A percentile compares a stretch with the other conserved stretches of the same genome.
These are phyloP conservation scores for Talaromyces sp. DNA, from an alignment of 2,329 filamentous ascomycete species.

Conservation along the genomic window DNA sequence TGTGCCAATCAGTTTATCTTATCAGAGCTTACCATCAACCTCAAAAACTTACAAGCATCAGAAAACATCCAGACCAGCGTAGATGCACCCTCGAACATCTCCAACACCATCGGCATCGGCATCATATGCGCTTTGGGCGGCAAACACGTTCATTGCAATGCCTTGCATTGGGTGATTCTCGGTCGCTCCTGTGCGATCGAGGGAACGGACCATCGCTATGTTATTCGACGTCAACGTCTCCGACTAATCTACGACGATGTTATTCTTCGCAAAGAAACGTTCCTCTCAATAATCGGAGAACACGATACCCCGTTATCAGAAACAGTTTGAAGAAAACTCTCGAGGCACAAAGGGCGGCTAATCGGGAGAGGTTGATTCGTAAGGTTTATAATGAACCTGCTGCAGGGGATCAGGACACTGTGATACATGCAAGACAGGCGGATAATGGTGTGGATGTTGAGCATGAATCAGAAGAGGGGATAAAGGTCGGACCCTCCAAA, in stretches of 20 bases:
- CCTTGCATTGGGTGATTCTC: slow-evolving; percentile 11
- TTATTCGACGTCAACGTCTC: background rate
- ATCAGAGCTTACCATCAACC: background rate
- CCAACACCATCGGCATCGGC: background rate
- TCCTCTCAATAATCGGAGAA: slow-evolving; percentile 12
- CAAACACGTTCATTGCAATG: slow-evolving; percentile 9
- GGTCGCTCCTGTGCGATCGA: background rate
- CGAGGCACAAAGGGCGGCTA: slow-evolving; percentile 37
- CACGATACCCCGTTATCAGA: slow-evolving; percentile 23
- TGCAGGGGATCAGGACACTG: background rate
- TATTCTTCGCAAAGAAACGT: background rate
- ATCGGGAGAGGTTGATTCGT: slow-evolving; percentile 33
- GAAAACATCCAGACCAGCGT: background rate
- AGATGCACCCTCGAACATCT: background rate
- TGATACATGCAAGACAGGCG: background rate
- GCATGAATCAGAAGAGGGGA: background rate
- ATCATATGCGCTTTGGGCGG: slow-evolving; percentile 13
- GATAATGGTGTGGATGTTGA: background rate
- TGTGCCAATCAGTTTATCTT: background rate
- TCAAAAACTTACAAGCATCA: background rate
- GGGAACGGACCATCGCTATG: background rate
- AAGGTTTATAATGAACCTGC: slow-evolving; percentile 22
- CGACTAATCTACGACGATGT: background rate
- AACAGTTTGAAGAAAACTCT: slow-evolving; percentile 37
- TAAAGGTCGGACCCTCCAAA: background rate